phyloP scores from a whole-genome alignment of 1,284 basidiomycete species.

The Phlebopus sp. region DNA sequence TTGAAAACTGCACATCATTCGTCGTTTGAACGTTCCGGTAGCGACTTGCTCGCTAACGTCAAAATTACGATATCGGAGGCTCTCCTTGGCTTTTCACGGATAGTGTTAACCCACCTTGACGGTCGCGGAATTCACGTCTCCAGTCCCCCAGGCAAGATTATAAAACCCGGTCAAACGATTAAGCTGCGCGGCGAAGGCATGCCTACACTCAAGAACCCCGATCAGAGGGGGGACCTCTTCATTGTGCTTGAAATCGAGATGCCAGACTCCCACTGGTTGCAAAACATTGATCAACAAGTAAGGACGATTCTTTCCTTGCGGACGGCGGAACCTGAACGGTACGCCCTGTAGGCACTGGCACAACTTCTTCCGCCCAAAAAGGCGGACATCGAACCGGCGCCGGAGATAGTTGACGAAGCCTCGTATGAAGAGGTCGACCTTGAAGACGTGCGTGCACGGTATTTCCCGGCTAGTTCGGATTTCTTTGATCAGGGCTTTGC shows the following conservation, averaged over 20 bases:
- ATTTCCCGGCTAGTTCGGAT: slow-evolving; percentile 61
- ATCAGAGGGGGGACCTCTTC: slow-evolving; percentile 78
- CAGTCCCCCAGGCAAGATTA: slow-evolving; percentile 71
- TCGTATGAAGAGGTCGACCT: slow-evolving; percentile 73
- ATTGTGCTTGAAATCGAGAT: slow-evolving; percentile 84
- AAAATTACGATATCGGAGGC: slow-evolving; percentile 90
- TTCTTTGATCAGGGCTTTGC: slow-evolving; percentile 72
- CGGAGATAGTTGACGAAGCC: slow-evolving; percentile 69
- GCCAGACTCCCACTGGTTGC: slow-evolving; percentile 72
- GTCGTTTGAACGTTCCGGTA: slow-evolving; percentile 78
- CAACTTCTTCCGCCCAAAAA: slow-evolving; percentile 74
- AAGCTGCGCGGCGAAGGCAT: slow-evolving; percentile 83
- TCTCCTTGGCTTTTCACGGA: slow-evolving; percentile 84
- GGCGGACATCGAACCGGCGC: slow-evolving; percentile 64
- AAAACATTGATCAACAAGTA: slow-evolving; percentile 56
- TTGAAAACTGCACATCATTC: slow-evolving; percentile 69
- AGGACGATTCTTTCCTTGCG: slow-evolving; percentile 13
- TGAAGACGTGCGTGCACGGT: slow-evolving; percentile 74
- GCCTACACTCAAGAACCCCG: slow-evolving; percentile 67
- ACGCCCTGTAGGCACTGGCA: slow-evolving; percentile 50
- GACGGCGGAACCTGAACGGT: slow-evolving; percentile 1
- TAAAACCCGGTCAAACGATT: slow-evolving; percentile 72
- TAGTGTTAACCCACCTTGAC: slow-evolving; percentile 86
- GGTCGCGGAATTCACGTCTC: slow-evolving; percentile 80
- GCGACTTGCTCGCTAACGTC: slow-evolving; percentile 74